Evolutionary conservation across 495 filamentous ascomycete species (phyloP).

Genomic region (Glutinoglossum americanum): DNA sequence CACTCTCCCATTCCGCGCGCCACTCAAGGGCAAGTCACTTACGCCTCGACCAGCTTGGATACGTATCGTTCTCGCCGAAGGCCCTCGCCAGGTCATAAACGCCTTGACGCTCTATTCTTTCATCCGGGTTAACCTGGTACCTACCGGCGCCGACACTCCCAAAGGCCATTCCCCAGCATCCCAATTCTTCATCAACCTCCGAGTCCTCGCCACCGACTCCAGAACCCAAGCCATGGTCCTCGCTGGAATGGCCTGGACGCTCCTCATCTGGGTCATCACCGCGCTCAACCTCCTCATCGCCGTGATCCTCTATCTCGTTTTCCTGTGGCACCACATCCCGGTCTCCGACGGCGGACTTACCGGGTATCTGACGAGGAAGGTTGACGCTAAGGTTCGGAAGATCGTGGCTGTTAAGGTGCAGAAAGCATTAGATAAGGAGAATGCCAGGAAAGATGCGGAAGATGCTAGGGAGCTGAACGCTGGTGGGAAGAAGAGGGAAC

Average conservation of each 20-base stretch:
- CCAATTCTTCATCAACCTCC: slow-evolving; percentile 17
- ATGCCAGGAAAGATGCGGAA: slow-evolving; percentile 33
- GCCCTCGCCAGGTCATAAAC: slow-evolving; percentile 77
- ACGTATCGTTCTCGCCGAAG: slow-evolving; percentile 69
- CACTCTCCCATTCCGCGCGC: too few species aligned
- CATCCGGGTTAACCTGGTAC: slow-evolving; percentile 42
- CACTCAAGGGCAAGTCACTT: neutral
- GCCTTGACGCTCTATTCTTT: slow-evolving; percentile 71
- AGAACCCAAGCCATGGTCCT: slow-evolving; percentile 49
- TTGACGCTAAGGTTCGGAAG: slow-evolving; percentile 55
- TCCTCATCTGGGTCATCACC: slow-evolving; percentile 74
- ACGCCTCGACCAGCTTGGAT: slow-evolving; percentile 42
- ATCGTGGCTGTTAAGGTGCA: slow-evolving; percentile 69
- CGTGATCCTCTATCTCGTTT: slow-evolving; percentile 56
- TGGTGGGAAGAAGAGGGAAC: neutral
- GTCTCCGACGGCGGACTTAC: slow-evolving; percentile 51
- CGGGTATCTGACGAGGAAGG: slow-evolving; percentile 73
- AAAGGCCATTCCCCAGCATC: slow-evolving; percentile 20
- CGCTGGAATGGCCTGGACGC: slow-evolving; percentile 74
- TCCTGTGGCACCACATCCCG: slow-evolving; percentile 79
- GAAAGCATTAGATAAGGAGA: slow-evolving; percentile 62
- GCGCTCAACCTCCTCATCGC: slow-evolving; percentile 53
- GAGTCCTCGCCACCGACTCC: neutral
- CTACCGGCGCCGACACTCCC: slow-evolving; percentile 28
- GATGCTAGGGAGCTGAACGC: slow-evolving; percentile 25